Evolutionary conservation across 345 rosid genomes (phyloP).

Genomic region (thale cress (Arabidopsis thaliana)): DNA sequence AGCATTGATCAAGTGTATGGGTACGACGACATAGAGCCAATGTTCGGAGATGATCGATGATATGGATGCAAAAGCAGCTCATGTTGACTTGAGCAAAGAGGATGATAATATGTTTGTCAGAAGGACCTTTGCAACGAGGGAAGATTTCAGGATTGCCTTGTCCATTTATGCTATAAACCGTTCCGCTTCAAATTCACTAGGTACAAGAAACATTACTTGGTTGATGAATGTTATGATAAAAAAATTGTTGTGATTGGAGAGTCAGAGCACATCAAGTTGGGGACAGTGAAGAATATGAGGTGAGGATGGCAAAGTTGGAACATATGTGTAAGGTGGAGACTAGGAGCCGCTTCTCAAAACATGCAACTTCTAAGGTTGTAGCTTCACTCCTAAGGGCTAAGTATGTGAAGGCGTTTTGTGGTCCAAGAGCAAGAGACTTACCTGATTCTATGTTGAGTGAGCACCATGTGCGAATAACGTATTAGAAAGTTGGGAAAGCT

Average conservation of each 20-base stretch:
- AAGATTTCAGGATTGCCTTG: too few species aligned
- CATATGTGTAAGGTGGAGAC: not conserved
- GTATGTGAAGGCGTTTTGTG: not conserved
- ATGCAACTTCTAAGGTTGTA: not conserved
- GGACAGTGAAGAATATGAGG: not conserved
- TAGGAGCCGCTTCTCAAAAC: not conserved
- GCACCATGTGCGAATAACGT: not conserved
- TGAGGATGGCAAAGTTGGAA: not conserved
- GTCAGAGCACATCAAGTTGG: not conserved
- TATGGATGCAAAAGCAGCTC: rapidly evolving
- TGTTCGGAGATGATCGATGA: too few species aligned
- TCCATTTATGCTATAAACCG: too few species aligned
- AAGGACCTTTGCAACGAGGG: too few species aligned
- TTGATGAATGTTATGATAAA: too few species aligned
- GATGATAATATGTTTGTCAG: too few species aligned
- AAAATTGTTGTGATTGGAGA: not conserved
- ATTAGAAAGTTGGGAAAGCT: not conserved
- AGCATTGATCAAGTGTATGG: too few species aligned
- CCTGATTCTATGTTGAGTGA: not conserved
- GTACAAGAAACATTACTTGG: too few species aligned
- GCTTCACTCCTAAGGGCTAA: not conserved
- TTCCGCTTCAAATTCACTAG: too few species aligned
- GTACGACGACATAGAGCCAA: too few species aligned
- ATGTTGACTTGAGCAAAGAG: too few species aligned
- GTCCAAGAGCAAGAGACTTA: not conserved